Evolutionary conservation across 768 basidiomycete genomes (phyloP), one percentile per base, ranked within the genome.

Genomic region (Phylloporus arenicola): DNA sequence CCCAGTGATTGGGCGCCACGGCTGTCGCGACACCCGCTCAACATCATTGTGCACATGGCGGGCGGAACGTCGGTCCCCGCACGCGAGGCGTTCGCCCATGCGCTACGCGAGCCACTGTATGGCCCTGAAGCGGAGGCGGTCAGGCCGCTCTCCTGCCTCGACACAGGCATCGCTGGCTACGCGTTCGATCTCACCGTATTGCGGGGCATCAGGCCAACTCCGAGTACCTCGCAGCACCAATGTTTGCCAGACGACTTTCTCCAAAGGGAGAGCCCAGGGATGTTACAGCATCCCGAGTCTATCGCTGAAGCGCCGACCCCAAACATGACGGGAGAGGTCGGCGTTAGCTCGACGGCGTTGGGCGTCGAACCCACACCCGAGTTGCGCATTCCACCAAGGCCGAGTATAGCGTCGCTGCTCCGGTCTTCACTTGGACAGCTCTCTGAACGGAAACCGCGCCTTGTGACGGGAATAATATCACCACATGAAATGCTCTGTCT

Each of bases 401-500:
- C 54, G 1, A 43, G 51, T n/a, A 52, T 77, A 5, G 46, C 62
- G 5, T 64, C 74, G 0, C 67, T 91, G 25, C 58, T 92, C 12
- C 67, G 70, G 30, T 68, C 83, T 2, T 93, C 91, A 11, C 75
- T 93, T 9, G 50, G 43, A 0, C 58, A 73, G 0, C 73, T 91
- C 2, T 74, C 85, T 0, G 19, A 57, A 2, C 40, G 57, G 8
- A 92, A 92, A 65, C 77, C 76, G 2, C 85, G 92, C 22, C 59
- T 90, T 13, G 75, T 80, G 25, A 81, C 81, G 33, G 74, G 75
- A 1, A 62, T 74, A 0, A 56, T 61, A 4, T 81, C 83, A 0
- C 92, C 91, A 2, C 92, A 92, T 51, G 86, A 89, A 47, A 79
- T 91, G 13, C 80, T 93, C 3, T 68, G 67, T 9, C 75, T 91